A percentile compares a stretch with the other conserved stretches of the same genome.
Evolutionary conservation across 2,329 filamentous ascomycete genomes (phyloP).

Genomic region (Conoideocrella luteorostrata): DNA sequence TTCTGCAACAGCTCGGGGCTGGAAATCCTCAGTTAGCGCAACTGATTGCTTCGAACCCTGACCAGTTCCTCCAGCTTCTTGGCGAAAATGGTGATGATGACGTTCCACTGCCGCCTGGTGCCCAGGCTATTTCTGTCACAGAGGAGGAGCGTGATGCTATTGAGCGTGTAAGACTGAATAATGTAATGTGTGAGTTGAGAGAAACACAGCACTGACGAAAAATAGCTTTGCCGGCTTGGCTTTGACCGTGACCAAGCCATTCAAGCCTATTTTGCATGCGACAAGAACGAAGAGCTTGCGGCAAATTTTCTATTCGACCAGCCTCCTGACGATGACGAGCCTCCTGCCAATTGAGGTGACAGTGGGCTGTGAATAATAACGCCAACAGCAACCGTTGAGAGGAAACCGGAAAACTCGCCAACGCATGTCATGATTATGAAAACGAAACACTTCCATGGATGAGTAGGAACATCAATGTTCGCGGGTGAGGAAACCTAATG

Average conservation of each 20-base stretch:
- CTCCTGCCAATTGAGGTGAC: conserved; percentile 34
- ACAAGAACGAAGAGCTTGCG: conserved; percentile 98
- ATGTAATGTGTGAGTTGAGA: neutral
- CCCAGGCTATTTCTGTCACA: conserved; percentile 84
- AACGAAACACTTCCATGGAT: no score
- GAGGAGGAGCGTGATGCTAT: conserved; percentile 97
- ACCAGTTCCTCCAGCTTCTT: conserved; percentile 85
- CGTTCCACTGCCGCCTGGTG: conserved; percentile 76
- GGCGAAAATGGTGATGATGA: conserved; percentile 85
- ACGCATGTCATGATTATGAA: conserved; percentile 7
- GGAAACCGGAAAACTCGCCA: neutral
- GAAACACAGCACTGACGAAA: neutral
- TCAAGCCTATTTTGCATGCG: conserved; percentile 97
- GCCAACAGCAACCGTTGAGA: no score
- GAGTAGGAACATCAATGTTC: neutral
- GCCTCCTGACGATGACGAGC: conserved; percentile 77
- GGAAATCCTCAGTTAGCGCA: conserved; percentile 93
- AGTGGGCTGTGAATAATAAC: conserved; percentile 2
- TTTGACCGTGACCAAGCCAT: conserved; percentile 92
- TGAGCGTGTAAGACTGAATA: conserved; percentile 62
- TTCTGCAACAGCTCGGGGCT: conserved; percentile 89
- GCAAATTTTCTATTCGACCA: conserved; percentile 98
- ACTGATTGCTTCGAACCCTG: conserved; percentile 84
- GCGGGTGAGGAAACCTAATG: neutral
- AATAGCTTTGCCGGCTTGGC: conserved; percentile 79